Evolutionary conservation across 2,329 filamentous ascomycete genomes (phyloP).

Genomic region (Colletotrichum spaethianum): DNA sequence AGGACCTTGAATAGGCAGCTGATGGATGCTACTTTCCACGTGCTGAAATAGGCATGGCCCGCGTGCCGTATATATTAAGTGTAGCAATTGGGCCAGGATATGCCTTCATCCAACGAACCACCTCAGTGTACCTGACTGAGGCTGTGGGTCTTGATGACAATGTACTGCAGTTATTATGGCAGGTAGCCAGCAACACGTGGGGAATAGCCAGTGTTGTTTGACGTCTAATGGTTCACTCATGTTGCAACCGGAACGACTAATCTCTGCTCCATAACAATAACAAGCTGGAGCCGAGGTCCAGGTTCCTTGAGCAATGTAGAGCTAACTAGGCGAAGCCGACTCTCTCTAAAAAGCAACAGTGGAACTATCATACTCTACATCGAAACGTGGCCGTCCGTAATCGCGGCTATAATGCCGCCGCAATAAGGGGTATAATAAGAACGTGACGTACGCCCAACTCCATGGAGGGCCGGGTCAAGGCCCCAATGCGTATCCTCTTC

Average conservation of each 20-base stretch:
- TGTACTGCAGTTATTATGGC: no score
- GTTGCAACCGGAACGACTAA: not conserved
- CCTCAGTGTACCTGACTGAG: slow-evolving; percentile 19
- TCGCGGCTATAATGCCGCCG: slow-evolving; percentile 14
- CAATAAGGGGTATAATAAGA: slow-evolving; percentile 18
- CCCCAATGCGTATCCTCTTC: slow-evolving; percentile 8
- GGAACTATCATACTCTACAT: not conserved
- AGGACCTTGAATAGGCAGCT: not conserved
- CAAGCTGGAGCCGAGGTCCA: slow-evolving; percentile 11
- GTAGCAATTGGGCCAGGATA: slow-evolving; percentile 2
- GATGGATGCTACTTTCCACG: not conserved
- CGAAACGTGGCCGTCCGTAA: not conserved
- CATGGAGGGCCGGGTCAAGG: not conserved
- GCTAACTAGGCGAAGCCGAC: not conserved
- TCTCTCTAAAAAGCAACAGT: slow-evolving; percentile 2
- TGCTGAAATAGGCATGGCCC: slow-evolving; percentile 12
- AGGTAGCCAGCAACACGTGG: not conserved
- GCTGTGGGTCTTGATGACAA: slow-evolving; percentile 5
- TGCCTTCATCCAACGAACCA: not conserved
- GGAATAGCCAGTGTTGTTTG: not conserved
- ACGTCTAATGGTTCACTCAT: not conserved
- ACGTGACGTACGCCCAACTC: slow-evolving; percentile 21
- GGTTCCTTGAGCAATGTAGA: slow-evolving; percentile 13
- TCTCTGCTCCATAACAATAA: not conserved
- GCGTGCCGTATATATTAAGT: slow-evolving; percentile 20